Conservation (phyloP, 257 asterid genomes). For the Primulina eburnea region DNA sequence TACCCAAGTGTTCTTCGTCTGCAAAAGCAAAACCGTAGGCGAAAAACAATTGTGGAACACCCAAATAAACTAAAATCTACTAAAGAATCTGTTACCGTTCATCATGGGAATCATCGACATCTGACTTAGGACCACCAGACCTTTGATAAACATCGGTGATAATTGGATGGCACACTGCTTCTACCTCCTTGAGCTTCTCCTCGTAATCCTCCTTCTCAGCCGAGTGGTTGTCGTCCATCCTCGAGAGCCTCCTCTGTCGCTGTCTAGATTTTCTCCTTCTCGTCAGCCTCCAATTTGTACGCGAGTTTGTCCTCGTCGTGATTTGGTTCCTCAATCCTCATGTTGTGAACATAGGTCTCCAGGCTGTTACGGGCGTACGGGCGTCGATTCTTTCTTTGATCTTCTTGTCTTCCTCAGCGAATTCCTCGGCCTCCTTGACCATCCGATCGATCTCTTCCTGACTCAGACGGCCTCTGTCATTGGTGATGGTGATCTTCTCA, state of each 20-base stretch:
- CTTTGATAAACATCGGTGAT: constrained; percentile 90
- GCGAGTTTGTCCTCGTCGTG: constrained; percentile 91
- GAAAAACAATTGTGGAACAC: no score
- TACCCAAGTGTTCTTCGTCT: no score
- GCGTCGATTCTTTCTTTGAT: constrained; percentile 78
- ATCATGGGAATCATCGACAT: constrained; percentile 60
- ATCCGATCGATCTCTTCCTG: constrained; percentile 94
- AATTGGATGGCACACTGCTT: constrained; percentile 88
- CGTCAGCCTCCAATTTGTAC: constrained; percentile 76
- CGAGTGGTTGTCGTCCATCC: constrained; percentile 86
- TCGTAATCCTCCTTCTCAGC: constrained; percentile 91
- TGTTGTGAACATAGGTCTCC: constrained; percentile 87
- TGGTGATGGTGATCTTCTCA: constrained; percentile 92
- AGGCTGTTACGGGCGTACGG: constrained; percentile 81
- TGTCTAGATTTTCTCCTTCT: constrained; percentile 91
- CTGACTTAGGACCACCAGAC: constrained; percentile 69
- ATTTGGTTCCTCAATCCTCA: constrained; percentile 97
- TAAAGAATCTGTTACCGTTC: constrained; percentile 40
- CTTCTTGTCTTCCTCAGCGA: constrained; percentile 95
- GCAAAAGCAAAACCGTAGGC: no score
- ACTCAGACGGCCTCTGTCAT: constrained; percentile 92
- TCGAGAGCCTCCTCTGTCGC: constrained; percentile 91
- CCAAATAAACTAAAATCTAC: no score
- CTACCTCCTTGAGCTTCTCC: constrained; percentile 94
- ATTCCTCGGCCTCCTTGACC: constrained; percentile 92